phyloP scores from a whole-genome alignment of 306 rosid genomes.

The Begonia fuchsioides region DNA sequence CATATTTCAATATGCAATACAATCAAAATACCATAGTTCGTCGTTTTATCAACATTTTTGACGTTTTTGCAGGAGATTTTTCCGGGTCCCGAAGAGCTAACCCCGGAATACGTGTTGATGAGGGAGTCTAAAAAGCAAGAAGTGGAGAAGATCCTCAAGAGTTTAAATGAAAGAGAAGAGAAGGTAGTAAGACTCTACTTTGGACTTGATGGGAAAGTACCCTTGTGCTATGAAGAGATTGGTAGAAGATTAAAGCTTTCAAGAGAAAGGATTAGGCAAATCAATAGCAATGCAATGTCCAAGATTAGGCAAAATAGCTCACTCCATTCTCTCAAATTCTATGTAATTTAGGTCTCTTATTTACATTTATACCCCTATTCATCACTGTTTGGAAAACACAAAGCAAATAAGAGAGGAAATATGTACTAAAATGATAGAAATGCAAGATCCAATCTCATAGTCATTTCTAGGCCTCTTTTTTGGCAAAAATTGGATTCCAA shows the following conservation, averaged over 20 bases:
- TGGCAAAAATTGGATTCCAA: too few species aligned
- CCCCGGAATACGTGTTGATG: conserved; percentile 48
- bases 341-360: conserved; percentile 2
- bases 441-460: not conserved
- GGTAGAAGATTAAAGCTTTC: conserved; percentile 48
- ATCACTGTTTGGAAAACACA: not conserved
- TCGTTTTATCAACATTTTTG: conserved; percentile 4
- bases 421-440: too few species aligned
- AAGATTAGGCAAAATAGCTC: conserved; percentile 25
- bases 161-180: conserved; percentile 47
- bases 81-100: conserved; percentile 41
- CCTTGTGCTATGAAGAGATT: conserved; percentile 50
- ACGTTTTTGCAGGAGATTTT: conserved; percentile 46
- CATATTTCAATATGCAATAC: too few species aligned
- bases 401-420: not conserved
- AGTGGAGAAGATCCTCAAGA: conserved; percentile 33
- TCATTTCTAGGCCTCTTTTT: too few species aligned
- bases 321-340: conserved; percentile 19
- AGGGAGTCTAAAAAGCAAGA: conserved; percentile 34
- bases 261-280: conserved; percentile 56
- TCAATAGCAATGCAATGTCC: conserved; percentile 32
- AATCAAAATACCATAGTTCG: too few species aligned
- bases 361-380: not conserved
- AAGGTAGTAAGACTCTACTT: conserved; percentile 34
- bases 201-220: conserved; percentile 46